A percentile compares a stretch with the other conserved stretches of the same genome.
These are phyloP conservation scores for Hirschioporus abietinus DNA, from an alignment of 768 basidiomycete species.

Conservation along the genomic window DNA sequence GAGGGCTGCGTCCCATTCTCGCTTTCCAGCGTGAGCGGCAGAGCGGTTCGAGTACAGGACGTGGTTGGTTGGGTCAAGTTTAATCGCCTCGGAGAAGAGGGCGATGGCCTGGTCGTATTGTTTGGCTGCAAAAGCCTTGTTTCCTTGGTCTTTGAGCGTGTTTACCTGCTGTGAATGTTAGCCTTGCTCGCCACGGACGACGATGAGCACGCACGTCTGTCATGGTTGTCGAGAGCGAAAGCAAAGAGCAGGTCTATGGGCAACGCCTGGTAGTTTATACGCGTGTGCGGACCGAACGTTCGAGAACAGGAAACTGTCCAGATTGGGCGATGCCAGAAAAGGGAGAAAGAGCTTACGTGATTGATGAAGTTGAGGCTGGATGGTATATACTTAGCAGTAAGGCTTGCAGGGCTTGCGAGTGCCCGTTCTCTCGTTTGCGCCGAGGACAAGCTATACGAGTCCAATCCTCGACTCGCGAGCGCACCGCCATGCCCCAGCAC, in stretches of 20 bases:
- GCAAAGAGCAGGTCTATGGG: not conserved
- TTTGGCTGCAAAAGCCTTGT: conserved; percentile 93
- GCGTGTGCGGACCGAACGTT: not conserved
- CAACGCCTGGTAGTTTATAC: not conserved
- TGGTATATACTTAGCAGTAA: not conserved
- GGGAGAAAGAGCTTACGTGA: not conserved
- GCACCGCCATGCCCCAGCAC: conserved; percentile 1
- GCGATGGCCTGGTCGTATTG: conserved; percentile 87
- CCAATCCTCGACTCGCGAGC: not conserved
- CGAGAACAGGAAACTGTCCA: not conserved
- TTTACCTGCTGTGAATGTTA: conserved; percentile 32
- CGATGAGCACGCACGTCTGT: conserved; percentile 27
- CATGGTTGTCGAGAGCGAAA: conserved; percentile 19
- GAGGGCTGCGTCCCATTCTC: conserved; percentile 68
- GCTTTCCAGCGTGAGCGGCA: conserved; percentile 85
- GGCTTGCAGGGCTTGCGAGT: too few species aligned
- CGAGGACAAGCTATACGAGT: not conserved
- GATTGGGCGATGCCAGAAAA: not conserved
- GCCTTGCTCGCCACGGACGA: not conserved
- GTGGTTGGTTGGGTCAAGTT: conserved; percentile 75
- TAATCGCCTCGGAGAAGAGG: conserved; percentile 77
- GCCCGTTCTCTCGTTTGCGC: not conserved
- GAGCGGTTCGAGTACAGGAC: conserved; percentile 92
- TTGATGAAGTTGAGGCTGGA: not conserved
- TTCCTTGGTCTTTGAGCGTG: conserved; percentile 85